Conservation (phyloP, 768 basidiomycete species). For the Mycena chlorophos region DNA sequence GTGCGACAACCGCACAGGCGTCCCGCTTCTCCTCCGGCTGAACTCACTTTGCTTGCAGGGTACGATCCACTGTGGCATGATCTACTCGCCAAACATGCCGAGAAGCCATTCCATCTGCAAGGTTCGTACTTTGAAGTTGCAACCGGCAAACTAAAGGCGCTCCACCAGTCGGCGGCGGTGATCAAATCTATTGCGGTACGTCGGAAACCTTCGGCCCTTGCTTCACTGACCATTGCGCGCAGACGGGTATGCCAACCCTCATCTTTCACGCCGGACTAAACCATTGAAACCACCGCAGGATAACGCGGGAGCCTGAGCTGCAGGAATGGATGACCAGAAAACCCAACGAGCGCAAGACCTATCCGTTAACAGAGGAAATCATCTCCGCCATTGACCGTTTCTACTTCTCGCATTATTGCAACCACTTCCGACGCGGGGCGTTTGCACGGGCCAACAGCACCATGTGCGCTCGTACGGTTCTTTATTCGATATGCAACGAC, state of each 20-base stretch:
- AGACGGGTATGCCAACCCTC: conserved; percentile 50
- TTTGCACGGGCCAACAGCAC: conserved; percentile 89
- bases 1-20: background rate
- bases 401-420: conserved; percentile 90
- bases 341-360: conserved; percentile 56
- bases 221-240: background rate
- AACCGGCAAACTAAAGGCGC: too few relatives aligned
- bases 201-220: background rate
- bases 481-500: conserved; percentile 5
- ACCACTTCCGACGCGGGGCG: conserved; percentile 80
- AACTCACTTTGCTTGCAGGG: conserved; percentile 26
- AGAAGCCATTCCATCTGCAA: conserved; percentile 83
- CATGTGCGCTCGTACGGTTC: conserved; percentile 55
- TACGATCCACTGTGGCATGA: conserved; percentile 95
- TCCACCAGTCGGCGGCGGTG: conserved; percentile 95
- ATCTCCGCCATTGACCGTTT: conserved; percentile 77
- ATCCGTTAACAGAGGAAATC: conserved; percentile 71
- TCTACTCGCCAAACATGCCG: conserved; percentile 78
- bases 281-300: conserved; percentile 35
- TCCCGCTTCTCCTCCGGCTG: background rate
- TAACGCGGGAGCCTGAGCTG: conserved; percentile 86
- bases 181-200: conserved; percentile 79
- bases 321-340: conserved; percentile 80
- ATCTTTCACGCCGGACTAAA: background rate
- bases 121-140: too few relatives aligned